Evolutionary conservation across 768 basidiomycete species (phyloP).

Genomic region (Naganishia onofrii): DNA sequence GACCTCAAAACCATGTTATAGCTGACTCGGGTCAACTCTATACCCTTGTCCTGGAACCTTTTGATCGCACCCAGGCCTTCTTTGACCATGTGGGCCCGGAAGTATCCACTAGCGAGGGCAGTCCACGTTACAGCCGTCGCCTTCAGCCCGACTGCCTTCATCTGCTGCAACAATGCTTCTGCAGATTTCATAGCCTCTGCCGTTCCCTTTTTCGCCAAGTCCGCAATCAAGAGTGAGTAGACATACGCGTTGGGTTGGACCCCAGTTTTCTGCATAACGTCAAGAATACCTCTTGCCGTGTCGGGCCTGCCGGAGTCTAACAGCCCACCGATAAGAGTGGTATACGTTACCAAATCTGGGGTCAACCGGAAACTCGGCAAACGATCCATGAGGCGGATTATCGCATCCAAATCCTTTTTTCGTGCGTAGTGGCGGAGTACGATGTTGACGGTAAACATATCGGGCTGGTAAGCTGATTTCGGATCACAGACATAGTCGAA

Average conservation of each 20-base stretch:
- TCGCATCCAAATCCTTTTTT: constrained; percentile 62
- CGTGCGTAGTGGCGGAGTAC: constrained; percentile 68
- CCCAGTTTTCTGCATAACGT: constrained; percentile 72
- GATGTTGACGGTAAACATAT: constrained; percentile 76
- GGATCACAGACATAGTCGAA: constrained; percentile 54
- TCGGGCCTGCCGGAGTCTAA: constrained; percentile 67
- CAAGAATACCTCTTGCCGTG: constrained; percentile 64
- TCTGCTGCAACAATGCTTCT: constrained; percentile 67
- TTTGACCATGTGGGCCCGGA: constrained; percentile 59
- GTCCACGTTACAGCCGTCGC: constrained; percentile 86
- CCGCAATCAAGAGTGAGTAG: constrained; percentile 74
- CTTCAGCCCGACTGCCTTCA: constrained; percentile 59
- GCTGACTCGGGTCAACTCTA: constrained; percentile 63
- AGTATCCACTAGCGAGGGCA: constrained; percentile 68
- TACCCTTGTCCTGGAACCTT: constrained; percentile 61
- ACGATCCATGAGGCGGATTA: constrained; percentile 56
- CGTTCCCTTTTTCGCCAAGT: constrained; percentile 63
- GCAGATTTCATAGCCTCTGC: constrained; percentile 62
- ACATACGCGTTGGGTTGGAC: constrained; percentile 71
- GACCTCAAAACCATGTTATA: constrained; percentile 77
- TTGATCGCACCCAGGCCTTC: constrained; percentile 52
- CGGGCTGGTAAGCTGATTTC: constrained; percentile 61
- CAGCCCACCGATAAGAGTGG: constrained; percentile 75
- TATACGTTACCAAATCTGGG: constrained; percentile 82
- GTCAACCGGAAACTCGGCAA: constrained; percentile 58